These are phyloP conservation scores for Colletotrichum lupini DNA, from an alignment of 2,329 filamentous ascomycete species.

Conservation along the genomic window DNA sequence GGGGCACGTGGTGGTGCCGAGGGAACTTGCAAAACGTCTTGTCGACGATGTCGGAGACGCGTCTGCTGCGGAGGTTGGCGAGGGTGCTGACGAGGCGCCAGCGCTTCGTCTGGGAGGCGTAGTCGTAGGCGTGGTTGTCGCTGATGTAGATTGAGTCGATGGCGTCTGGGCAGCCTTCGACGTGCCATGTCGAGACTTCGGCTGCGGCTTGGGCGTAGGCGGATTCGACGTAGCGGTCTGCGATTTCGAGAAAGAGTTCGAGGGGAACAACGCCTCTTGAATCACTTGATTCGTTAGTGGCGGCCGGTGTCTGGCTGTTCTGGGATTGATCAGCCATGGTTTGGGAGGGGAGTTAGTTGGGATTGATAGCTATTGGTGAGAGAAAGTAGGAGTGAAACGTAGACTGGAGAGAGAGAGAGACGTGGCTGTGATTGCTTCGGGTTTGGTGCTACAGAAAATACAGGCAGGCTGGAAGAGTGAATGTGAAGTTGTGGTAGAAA, in stretches of 20 bases:
- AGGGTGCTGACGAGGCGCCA: neutral
- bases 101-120: neutral
- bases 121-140: neutral
- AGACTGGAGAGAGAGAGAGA: neutral
- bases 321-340: neutral
- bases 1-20: neutral
- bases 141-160: neutral
- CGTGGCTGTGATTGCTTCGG: neutral
- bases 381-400: neutral
- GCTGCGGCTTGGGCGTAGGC: neutral
- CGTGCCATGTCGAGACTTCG: neutral
- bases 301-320: too few species aligned
- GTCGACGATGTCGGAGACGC: neutral
- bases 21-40: neutral
- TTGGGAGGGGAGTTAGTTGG: neutral
- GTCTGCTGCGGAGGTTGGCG: neutral
- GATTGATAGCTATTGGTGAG: neutral
- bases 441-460: neutral
- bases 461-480: neutral
- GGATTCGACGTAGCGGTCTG: neutral
- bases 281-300: neutral
- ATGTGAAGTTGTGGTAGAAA: neutral
- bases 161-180: neutral
- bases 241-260: neutral
- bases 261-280: neutral